Percentiles rank a stretch among this genome's conserved stretches.
phyloP scores from a whole-genome alignment of 371 early-diverging fungal genomes.

The Mortierella sp. region DNA sequence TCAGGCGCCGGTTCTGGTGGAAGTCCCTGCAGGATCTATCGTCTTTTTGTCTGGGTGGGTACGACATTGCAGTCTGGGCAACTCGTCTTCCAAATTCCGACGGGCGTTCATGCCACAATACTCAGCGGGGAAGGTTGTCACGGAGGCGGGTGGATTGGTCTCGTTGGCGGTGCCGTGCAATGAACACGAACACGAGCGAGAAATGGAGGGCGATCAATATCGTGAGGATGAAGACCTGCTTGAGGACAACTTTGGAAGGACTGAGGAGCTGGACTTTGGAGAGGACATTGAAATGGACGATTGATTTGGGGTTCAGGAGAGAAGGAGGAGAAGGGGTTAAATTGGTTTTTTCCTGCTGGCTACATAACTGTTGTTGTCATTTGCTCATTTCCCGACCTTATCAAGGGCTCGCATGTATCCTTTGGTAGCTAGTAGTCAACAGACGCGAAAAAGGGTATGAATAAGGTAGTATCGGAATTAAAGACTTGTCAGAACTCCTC shows the following conservation, averaged over 20 bases:
- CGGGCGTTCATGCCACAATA: conserved; percentile 55
- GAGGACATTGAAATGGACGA: conserved; percentile 58
- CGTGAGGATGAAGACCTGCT: not conserved
- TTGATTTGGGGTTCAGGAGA: conserved; percentile 15
- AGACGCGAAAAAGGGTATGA: too few relatives aligned
- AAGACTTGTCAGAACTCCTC: not conserved
- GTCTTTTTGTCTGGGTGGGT: conserved; percentile 50
- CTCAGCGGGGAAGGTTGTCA: conserved; percentile 38
- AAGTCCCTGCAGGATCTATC: conserved; percentile 41
- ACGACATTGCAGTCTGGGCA: conserved; percentile 52
- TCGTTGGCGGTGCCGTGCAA: conserved; percentile 43
- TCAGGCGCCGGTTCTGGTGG: conserved; percentile 34
- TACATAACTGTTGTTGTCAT: not conserved
- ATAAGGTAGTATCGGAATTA: not conserved
- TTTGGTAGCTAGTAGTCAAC: not conserved
- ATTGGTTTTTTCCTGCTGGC: not conserved
- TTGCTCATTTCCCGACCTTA: not conserved
- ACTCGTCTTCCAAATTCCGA: conserved; percentile 40
- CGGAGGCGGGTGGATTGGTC: conserved; percentile 19
- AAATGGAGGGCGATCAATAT: not conserved
- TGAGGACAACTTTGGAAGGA: not conserved
- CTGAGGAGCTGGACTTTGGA: not conserved
- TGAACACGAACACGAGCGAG: conserved; percentile 5
- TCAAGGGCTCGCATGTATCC: not conserved
- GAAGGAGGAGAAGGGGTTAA: not conserved